A percentile compares a stretch with the other conserved stretches of the same genome.
Conservation (phyloP, 805 yeast species). For the Zygoascus ofunaensis region DNA sequence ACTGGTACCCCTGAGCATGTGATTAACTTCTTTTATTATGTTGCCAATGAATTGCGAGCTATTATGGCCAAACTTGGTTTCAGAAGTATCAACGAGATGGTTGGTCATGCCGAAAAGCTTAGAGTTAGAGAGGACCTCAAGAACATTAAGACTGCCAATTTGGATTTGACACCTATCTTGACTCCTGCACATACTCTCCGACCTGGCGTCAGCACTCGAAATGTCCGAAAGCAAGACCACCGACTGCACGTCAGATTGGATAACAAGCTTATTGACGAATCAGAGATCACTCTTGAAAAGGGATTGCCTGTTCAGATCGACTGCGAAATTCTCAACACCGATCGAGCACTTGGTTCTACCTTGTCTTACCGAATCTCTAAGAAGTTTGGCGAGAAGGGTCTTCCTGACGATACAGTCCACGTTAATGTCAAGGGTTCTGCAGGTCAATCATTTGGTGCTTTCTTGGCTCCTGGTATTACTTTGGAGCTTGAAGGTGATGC, state of each 20-base stretch:
- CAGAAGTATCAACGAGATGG: constrained; percentile 95
- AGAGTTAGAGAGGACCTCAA: constrained; percentile 76
- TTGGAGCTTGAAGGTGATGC: constrained; percentile 95
- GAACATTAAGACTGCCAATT: constrained; percentile 80
- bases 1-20: constrained; percentile 97
- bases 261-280: constrained; percentile 91
- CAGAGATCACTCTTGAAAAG: constrained; percentile 88
- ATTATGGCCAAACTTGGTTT: constrained; percentile 94
- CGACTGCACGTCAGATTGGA: constrained; percentile 86
- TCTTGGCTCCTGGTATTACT: constrained; percentile 91
- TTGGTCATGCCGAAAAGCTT: constrained; percentile 90
- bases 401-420: constrained; percentile 94
- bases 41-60: constrained; percentile 82
- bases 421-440: constrained; percentile 89
- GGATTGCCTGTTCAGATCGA: constrained; percentile 95
- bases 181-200: constrained; percentile 95
- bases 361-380: constrained; percentile 89
- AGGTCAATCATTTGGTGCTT: constrained; percentile 98
- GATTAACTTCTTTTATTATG: constrained; percentile 91
- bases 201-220: constrained; percentile 93
- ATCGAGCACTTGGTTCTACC: constrained; percentile 92
- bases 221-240: constrained; percentile 90
- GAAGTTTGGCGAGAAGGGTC: constrained; percentile 82
- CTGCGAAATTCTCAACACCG: constrained; percentile 89
- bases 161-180: constrained; percentile 84